Base-by-base conservation (phyloP, 306 rosid species). In the Urtica urens region DNA sequence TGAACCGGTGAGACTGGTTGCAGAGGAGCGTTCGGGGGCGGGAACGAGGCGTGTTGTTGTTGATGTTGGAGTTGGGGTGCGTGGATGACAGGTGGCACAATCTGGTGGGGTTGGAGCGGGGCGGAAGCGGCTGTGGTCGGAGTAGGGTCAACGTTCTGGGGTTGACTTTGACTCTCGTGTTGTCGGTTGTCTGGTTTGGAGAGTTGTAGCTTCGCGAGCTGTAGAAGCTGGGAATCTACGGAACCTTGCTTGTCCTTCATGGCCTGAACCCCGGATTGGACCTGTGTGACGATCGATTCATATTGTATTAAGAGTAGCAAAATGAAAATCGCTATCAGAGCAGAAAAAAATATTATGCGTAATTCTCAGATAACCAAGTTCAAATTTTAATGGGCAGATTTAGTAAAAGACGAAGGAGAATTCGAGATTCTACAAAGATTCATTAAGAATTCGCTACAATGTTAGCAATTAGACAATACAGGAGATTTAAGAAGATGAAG, bases 241-340 rank as follows among this genome's bases (percentile, higher is more conserved):
- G 73, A 58, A 51, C 65, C 71, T 59, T 87, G 96, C 56, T 75
- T 75, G 48, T 80, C 96, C 77, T 80, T 77, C 52, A 87, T 55
- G 64, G 30, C 67, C 19, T 58, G 72, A 42, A 87, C 96, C 58
- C 85, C 96, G 22, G 72, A 28, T 66, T 72, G 96, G 66, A 87
- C 96, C 96, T 87, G 84, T 33, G 39, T 18, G 38, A 46, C 60
- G 46, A 49, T 49, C 31, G 45, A 61, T 53, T 63, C 60, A 51
- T 37, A 24, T 38, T 44, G 49, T 29, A 44, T 19, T 15, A 21
- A 38, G 14, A 38, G 7, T 23, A 21, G n/a, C 1, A 7, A 14
- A 35, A 35, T 35, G 41, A 56, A 26, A 49, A 46, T 15, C 64
- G 28, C 42, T 10, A 41, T 30, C 11, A 27, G 43, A 57, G 20